Conservation (phyloP, 179 eudicot genomes). For the Pouteria campechiana region DNA sequence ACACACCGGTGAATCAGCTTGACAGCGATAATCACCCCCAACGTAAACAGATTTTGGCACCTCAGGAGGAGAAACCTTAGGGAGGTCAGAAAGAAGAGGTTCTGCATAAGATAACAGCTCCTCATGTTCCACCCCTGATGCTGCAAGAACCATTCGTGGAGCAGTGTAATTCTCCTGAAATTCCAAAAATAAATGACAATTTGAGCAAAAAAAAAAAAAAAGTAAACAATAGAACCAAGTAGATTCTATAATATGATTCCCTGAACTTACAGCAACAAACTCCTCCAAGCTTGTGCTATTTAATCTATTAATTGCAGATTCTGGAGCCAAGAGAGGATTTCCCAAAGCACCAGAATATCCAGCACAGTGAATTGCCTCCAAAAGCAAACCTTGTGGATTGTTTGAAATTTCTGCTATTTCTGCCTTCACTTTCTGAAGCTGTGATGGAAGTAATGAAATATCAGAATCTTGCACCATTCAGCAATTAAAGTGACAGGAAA, state of each 20-base stretch:
- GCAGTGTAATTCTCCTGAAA: slow-evolving; percentile 81
- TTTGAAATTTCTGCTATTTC: slow-evolving; percentile 67
- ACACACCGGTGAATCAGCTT: slow-evolving; percentile 74
- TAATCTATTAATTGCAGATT: slow-evolving; percentile 46
- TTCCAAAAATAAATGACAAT: neutral
- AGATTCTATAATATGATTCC: too few relatives aligned
- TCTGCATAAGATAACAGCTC: slow-evolving; percentile 69
- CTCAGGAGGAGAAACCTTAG: slow-evolving; percentile 25
- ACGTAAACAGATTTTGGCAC: slow-evolving; percentile 57
- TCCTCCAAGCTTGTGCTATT: slow-evolving; percentile 57
- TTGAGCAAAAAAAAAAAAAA: neutral
- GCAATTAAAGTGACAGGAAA: neutral
- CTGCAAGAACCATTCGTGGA: slow-evolving; percentile 88
- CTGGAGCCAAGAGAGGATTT: slow-evolving; percentile 72
- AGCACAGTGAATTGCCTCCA: slow-evolving; percentile 87
- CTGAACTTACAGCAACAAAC: slow-evolving; percentile 68
- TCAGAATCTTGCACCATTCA: neutral
- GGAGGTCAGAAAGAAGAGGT: slow-evolving; percentile 76
- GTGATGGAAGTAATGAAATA: slow-evolving; percentile 6
- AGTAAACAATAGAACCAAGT: neutral
- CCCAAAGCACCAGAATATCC: slow-evolving; percentile 78
- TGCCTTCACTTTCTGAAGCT: slow-evolving; percentile 62
- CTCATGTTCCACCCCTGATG: slow-evolving; percentile 88
- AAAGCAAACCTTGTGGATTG: slow-evolving; percentile 65
- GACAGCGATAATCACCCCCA: slow-evolving; percentile 82